Evolutionary conservation across 768 basidiomycete species (phyloP).

Genomic region (Boletellus emodensis): DNA sequence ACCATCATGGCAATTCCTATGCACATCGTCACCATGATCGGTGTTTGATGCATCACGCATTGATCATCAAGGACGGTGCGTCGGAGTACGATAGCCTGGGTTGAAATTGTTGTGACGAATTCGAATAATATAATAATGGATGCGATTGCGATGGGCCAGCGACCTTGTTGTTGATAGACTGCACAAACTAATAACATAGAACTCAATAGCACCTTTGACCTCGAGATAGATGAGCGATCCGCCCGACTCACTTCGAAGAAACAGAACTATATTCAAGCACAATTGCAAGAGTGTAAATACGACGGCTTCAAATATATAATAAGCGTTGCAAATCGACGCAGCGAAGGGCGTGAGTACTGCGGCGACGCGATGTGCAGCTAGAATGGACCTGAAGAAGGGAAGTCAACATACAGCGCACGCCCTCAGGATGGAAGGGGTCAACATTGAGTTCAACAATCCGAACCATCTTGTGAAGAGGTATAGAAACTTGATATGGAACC

Average conservation of each 20-base stretch:
- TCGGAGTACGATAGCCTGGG: neutral
- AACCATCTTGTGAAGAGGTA: conserved; percentile 23
- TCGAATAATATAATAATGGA: conserved; percentile 5
- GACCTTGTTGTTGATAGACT: conserved; percentile 5
- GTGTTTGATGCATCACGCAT: conserved; percentile 9
- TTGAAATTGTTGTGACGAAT: neutral
- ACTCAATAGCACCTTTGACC: neutral
- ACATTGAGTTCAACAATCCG: conserved; percentile 19
- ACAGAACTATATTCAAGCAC: conserved; percentile 11
- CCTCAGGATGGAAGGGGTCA: neutral
- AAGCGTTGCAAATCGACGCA: conserved; percentile 1
- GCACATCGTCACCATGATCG: neutral
- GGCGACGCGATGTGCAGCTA: neutral
- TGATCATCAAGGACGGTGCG: conserved; percentile 4
- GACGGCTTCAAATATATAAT: neutral
- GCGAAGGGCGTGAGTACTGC: neutral
- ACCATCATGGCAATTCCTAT: conserved; percentile 2
- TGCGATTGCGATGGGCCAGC: neutral
- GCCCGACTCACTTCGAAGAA: conserved; percentile 18
- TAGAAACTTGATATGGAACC: conserved; percentile 16
- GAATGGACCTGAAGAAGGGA: conserved; percentile 1
- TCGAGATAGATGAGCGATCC: neutral
- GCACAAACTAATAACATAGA: conserved; percentile 8
- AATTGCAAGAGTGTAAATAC: conserved; percentile 13
- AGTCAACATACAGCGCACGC: conserved; percentile 2